Percentiles rank a stretch among this genome's conserved stretches.
Evolutionary conservation across 176 grass and related monocot genomes (phyloP).

Genomic region (Carex kokanica): DNA sequence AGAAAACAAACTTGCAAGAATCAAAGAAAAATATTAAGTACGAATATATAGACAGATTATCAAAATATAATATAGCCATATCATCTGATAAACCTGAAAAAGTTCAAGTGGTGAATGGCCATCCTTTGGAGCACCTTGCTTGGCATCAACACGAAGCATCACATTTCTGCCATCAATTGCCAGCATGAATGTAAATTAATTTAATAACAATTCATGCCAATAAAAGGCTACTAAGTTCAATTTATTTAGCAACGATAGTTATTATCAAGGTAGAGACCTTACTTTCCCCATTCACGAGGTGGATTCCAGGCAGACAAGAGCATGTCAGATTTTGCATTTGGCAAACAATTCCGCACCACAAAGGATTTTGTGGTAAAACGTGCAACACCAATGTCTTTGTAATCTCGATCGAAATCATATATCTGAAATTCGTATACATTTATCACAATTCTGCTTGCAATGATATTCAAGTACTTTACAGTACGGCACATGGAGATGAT

Average conservation of each 20-base stretch:
- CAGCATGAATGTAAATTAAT: neutral
- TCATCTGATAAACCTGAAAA: constrained; percentile 62
- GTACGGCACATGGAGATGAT: neutral
- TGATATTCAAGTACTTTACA: neutral
- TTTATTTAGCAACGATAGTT: neutral
- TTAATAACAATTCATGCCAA: neutral
- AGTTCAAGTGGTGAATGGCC: constrained; percentile 87
- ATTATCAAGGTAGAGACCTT: constrained; percentile 32
- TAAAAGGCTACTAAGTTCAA: neutral
- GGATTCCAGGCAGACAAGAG: constrained; percentile 97
- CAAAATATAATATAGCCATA: neutral
- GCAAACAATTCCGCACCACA: constrained; percentile 88
- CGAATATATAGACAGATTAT: neutral
- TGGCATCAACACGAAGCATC: constrained; percentile 96
- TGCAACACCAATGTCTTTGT: constrained; percentile 93
- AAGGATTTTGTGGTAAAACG: constrained; percentile 91
- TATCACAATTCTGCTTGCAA: neutral
- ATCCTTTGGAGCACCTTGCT: constrained; percentile 97
- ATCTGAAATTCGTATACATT: constrained; percentile 35
- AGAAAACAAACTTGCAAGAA: no score
- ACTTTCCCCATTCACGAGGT: constrained; percentile 86
- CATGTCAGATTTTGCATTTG: constrained; percentile 83
- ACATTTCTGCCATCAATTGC: constrained; percentile 46
- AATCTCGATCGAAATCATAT: constrained; percentile 93
- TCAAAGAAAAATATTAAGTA: neutral